Percentiles rank a stretch among this genome's conserved stretches.
Evolutionary conservation across 179 eudicot genomes (phyloP).

Genomic region (Drosera spatulata): DNA sequence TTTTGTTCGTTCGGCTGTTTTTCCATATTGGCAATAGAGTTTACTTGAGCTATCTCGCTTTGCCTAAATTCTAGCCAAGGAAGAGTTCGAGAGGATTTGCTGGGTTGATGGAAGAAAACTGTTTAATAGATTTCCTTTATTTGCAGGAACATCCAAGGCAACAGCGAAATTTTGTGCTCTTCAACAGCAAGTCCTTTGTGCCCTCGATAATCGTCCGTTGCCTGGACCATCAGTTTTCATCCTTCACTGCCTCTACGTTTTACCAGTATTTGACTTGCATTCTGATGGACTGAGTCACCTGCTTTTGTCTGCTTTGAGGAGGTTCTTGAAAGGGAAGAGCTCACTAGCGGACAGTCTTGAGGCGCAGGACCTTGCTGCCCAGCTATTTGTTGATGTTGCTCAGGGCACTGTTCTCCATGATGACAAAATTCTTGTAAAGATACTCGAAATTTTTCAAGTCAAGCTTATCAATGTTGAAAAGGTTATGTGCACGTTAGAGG

Average conservation of each 20-base stretch:
- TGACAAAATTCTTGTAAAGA: conserved; percentile 50
- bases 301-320: conserved; percentile 60
- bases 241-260: conserved; percentile 55
- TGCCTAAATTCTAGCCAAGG: too few species aligned
- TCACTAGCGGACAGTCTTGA: conserved; percentile 31
- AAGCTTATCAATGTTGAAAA: conserved; percentile 46
- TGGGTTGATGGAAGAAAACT: not conserved
- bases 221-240: conserved; percentile 78
- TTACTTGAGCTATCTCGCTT: too few species aligned
- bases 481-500: conserved; percentile 26
- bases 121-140: conserved; percentile 10
- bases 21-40: too few species aligned
- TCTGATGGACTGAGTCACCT: conserved; percentile 90
- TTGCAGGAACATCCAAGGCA: conserved; percentile 76
- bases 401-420: conserved; percentile 43
- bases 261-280: conserved; percentile 63
- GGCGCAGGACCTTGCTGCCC: conserved; percentile 58
- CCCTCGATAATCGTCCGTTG: conserved; percentile 48
- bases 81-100: too few species aligned
- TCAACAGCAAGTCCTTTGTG: conserved; percentile 68
- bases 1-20: too few species aligned
- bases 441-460: conserved; percentile 53
- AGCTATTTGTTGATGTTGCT: conserved; percentile 44
- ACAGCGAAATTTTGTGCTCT: conserved; percentile 69
- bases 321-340: conserved; percentile 34